Evolutionary conservation across 1,284 basidiomycete species (phyloP).

Genomic region (Ustilago trichophora): DNA sequence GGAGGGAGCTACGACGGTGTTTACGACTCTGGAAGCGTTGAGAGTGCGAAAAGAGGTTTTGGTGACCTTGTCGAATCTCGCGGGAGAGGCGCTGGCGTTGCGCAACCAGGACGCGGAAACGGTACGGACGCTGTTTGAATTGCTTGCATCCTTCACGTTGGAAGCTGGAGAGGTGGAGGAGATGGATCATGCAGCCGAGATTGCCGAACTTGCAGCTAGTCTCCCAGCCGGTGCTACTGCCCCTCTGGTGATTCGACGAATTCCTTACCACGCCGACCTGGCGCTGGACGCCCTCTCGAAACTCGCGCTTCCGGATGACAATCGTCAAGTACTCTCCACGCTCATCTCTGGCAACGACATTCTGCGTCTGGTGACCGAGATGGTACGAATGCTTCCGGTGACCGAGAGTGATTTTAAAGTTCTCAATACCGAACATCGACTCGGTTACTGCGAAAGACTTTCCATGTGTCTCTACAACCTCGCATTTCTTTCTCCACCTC

Average conservation of each 20-base stretch:
- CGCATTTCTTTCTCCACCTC: constrained; percentile 81
- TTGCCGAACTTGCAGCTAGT: constrained; percentile 32
- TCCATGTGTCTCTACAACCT: constrained; percentile 85
- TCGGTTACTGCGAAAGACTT: constrained; percentile 81
- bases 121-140: constrained; percentile 73
- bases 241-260: constrained; percentile 30
- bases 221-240: constrained; percentile 19
- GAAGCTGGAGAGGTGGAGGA: constrained; percentile 76
- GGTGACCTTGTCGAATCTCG: constrained; percentile 77
- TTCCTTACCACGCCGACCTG: constrained; percentile 75
- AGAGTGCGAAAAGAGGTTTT: constrained; percentile 81
- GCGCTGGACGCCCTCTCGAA: constrained; percentile 85
- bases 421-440: constrained; percentile 74
- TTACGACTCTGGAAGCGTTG: constrained; percentile 69
- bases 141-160: constrained; percentile 80
- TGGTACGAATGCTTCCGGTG: constrained; percentile 84
- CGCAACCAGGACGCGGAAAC: constrained; percentile 67
- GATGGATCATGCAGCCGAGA: constrained; percentile 70
- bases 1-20: constrained; percentile 33
- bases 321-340: constrained; percentile 77
- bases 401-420: constrained; percentile 79
- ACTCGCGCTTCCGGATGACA: constrained; percentile 79
- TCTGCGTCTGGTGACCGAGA: constrained; percentile 74
- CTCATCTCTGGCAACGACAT: constrained; percentile 73
- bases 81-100: constrained; percentile 70